phyloP scores from a whole-genome alignment of 2,329 filamentous ascomycete species.

The Tothia fuscella region DNA sequence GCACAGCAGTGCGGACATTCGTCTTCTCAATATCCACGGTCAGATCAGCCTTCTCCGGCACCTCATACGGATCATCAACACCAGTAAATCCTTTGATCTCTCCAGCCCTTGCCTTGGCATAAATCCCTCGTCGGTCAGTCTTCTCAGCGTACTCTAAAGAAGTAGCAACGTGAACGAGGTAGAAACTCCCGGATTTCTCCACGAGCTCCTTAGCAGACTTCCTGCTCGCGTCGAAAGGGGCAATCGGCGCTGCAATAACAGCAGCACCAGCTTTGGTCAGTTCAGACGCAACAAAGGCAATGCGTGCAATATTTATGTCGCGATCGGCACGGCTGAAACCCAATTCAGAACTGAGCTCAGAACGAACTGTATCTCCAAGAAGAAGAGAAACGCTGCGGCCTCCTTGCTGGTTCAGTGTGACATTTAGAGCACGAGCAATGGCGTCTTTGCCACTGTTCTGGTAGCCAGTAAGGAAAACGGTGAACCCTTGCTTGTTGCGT shows the following conservation, averaged over 20 bases:
- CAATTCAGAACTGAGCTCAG: slow-evolving; percentile 86
- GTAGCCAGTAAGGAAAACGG: slow-evolving; percentile 94
- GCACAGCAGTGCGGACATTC: slow-evolving; percentile 82
- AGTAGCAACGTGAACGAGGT: slow-evolving; percentile 89
- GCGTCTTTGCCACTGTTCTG: slow-evolving; percentile 96
- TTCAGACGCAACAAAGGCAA: slow-evolving; percentile 91
- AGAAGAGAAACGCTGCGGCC: slow-evolving; percentile 89
- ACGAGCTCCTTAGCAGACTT: slow-evolving; percentile 71
- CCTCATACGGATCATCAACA: slow-evolving; percentile 94
- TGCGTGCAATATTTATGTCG: slow-evolving; percentile 87
- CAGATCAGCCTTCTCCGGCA: slow-evolving; percentile 67
- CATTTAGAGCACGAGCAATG: slow-evolving; percentile 87
- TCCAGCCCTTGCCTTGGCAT: slow-evolving; percentile 68
- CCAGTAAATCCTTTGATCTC: slow-evolving; percentile 98
- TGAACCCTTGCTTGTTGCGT: slow-evolving; percentile 87
- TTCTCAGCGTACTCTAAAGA: slow-evolving; percentile 86
- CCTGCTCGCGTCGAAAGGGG: slow-evolving; percentile 74
- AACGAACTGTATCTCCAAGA: slow-evolving; percentile 87
- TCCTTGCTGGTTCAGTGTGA: slow-evolving; percentile 95
- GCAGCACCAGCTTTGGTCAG: slow-evolving; percentile 85
- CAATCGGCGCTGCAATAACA: slow-evolving; percentile 93
- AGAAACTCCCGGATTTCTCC: slow-evolving; percentile 82
- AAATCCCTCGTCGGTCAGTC: slow-evolving; percentile 88
- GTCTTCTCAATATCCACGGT: slow-evolving; percentile 77
- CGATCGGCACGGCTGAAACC: slow-evolving; percentile 91